Evolutionary conservation across 2,329 filamentous ascomycete genomes (phyloP).

Genomic region (Ramularia collo-cygni): DNA sequence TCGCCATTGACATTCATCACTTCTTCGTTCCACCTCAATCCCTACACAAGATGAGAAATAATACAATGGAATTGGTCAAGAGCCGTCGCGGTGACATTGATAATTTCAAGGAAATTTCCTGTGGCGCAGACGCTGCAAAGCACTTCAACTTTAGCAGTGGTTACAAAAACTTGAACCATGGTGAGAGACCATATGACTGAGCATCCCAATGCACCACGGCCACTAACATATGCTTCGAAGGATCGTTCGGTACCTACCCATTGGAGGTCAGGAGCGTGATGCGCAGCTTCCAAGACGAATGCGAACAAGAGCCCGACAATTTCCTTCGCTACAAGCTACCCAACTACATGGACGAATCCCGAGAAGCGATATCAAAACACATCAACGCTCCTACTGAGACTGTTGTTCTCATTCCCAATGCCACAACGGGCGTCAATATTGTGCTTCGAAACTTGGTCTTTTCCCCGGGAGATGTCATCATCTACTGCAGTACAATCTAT

Average conservation of each 20-base stretch:
- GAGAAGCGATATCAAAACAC: conserved; percentile 56
- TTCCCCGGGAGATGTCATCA: conserved; percentile 63
- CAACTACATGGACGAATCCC: conserved; percentile 55
- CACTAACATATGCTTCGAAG: conserved; percentile 34
- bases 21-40: no score
- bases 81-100: conserved; percentile 2
- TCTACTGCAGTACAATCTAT: conserved; percentile 76
- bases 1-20: no score
- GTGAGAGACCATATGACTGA: conserved; percentile 39
- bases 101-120: conserved; percentile 20
- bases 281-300: conserved; percentile 57
- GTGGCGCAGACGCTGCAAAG: conserved; percentile 43
- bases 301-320: conserved; percentile 63
- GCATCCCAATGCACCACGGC: background rate
- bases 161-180: conserved; percentile 74
- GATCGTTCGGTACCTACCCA: conserved; percentile 76
- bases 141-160: conserved; percentile 63
- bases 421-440: conserved; percentile 70
- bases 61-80: no score
- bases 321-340: conserved; percentile 68
- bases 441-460: conserved; percentile 70
- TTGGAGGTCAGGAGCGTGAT: conserved; percentile 52
- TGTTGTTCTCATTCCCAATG: conserved; percentile 73
- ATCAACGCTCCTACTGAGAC: conserved; percentile 60
- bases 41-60: no score